Evolutionary conservation across 2,329 filamentous ascomycete genomes (phyloP).

Genomic region (Hortaea sp.): DNA sequence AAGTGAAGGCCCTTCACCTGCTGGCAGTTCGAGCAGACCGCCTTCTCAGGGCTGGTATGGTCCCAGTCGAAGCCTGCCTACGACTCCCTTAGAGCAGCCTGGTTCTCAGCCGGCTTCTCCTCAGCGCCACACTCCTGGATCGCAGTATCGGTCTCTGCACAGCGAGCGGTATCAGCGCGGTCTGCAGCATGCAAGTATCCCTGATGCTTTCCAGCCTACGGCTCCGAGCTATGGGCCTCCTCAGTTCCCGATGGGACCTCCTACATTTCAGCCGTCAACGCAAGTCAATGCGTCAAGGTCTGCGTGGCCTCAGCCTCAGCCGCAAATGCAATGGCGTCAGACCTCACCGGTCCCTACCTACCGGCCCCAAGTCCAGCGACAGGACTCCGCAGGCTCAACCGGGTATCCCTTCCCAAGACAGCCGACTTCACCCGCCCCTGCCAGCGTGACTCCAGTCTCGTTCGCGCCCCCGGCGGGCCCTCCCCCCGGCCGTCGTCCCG

Average conservation of each 20-base stretch:
- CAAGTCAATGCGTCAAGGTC: no score
- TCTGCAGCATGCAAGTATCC: conserved; percentile 7
- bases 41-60: background rate
- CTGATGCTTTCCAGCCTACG: conserved; percentile 16
- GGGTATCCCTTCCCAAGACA: no score
- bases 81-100: background rate
- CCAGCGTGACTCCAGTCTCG: background rate
- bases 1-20: background rate
- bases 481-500: background rate
- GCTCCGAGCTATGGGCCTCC: conserved; percentile 9
- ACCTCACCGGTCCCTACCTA: background rate
- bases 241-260: background rate
- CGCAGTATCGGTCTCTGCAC: conserved; percentile 12
- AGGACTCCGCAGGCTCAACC: no score
- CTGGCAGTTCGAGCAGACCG: background rate
- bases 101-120: background rate
- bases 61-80: background rate
- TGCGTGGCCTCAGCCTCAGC: no score
- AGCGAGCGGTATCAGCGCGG: conserved; percentile 10
- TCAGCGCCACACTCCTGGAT: background rate
- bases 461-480: background rate
- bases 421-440: background rate
- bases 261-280: no score
- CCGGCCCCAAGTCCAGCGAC: background rate
- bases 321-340: no score